Evolutionary conservation across 192 early-diverging fungal genomes (phyloP).

Genomic region (Backusella liffmaniae): DNA sequence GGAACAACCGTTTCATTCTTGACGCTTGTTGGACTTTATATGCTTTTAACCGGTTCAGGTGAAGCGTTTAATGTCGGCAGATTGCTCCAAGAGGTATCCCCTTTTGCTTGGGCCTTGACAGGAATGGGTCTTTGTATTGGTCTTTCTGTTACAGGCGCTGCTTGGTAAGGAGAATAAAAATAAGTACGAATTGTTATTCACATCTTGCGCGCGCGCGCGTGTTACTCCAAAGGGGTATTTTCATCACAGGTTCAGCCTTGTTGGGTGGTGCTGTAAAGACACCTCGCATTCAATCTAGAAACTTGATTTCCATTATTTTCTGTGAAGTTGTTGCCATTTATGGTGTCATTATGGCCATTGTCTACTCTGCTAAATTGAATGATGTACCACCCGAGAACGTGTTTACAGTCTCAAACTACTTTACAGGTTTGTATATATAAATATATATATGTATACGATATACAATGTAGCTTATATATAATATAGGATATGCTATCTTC

Average conservation of each 20-base stretch:
- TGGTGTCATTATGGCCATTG: slow-evolving; percentile 97
- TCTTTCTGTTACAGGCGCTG: slow-evolving; percentile 90
- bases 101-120: slow-evolving; percentile 88
- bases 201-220: not conserved
- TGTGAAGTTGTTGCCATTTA: slow-evolving; percentile 99
- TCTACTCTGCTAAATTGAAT: slow-evolving; percentile 85
- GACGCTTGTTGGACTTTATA: slow-evolving; percentile 69
- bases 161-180: slow-evolving; percentile 60
- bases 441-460: not conserved
- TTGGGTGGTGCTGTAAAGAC: slow-evolving; percentile 86
- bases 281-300: slow-evolving; percentile 93
- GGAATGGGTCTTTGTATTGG: slow-evolving; percentile 88
- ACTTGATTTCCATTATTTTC: slow-evolving; percentile 98
- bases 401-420: slow-evolving; percentile 63
- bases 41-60: slow-evolving; percentile 84
- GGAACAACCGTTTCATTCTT: slow-evolving; percentile 32
- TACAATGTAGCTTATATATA: not conserved
- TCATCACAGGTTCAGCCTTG: slow-evolving; percentile 82
- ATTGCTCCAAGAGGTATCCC: slow-evolving; percentile 72
- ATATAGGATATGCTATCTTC: slow-evolving; percentile 81
- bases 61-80: slow-evolving; percentile 85
- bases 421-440: slow-evolving; percentile 59
- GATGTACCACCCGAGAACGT: slow-evolving; percentile 46
- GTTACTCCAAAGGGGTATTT: slow-evolving; percentile 78
- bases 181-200: not conserved